Conservation (phyloP, 129 eudicot species). For the Ambrosia trifida region DNA sequence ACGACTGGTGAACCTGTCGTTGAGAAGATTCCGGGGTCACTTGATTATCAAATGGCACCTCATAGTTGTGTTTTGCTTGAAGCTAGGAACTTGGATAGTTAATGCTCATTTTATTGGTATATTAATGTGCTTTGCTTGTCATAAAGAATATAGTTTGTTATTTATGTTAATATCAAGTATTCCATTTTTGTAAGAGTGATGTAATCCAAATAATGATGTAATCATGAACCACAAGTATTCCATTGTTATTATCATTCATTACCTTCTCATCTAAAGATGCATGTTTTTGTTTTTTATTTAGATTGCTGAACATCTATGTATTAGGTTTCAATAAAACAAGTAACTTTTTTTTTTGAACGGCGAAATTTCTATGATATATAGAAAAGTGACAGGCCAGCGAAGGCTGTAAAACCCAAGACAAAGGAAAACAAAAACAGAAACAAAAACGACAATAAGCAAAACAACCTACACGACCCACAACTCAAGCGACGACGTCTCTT, state of each 20-base stretch:
- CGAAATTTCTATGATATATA: too few species aligned
- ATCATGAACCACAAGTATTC: not conserved
- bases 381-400: too few species aligned
- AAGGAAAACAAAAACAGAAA: too few species aligned
- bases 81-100: conserved; percentile 44
- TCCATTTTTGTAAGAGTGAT: conserved; percentile 5
- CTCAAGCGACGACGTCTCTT: too few species aligned
- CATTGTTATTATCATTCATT: not conserved
- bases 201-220: conserved; percentile 15
- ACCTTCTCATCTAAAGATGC: too few species aligned
- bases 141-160: conserved; percentile 2
- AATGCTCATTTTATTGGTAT: not conserved
- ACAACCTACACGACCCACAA: too few species aligned
- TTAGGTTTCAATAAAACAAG: too few species aligned
- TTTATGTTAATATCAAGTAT: conserved; percentile 1
- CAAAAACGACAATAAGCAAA: too few species aligned
- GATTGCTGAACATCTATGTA: too few species aligned
- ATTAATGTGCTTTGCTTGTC: not conserved
- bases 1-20: conserved; percentile 49
- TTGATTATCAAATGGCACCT: conserved; percentile 56
- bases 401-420: too few species aligned
- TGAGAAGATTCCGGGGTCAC: conserved; percentile 48
- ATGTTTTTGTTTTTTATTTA: too few species aligned
- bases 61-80: conserved; percentile 79
- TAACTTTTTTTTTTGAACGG: too few species aligned